Conservation (phyloP, 192 early-diverging fungal species). For the Coemansia sp. region DNA sequence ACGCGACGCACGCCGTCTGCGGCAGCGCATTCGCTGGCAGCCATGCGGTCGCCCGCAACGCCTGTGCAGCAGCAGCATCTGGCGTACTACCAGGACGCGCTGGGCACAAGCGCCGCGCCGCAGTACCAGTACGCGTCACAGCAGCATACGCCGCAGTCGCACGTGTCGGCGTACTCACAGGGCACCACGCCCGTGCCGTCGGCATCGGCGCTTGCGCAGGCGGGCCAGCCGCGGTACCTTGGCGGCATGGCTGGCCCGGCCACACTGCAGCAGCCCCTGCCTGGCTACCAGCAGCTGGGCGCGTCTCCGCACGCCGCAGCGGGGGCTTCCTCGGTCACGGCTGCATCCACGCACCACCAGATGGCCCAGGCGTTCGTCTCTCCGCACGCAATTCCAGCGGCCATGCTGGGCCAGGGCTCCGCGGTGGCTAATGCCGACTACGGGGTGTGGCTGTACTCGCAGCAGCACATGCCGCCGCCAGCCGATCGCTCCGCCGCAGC, state of each 20-base stretch:
- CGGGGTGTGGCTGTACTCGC: slow-evolving; percentile 43
- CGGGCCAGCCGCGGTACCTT: slow-evolving; percentile 9
- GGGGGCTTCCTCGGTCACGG: slow-evolving; percentile 7
- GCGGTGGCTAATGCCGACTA: slow-evolving; percentile 34
- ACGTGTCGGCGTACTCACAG: slow-evolving; percentile 13
- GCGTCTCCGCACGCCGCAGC: slow-evolving; percentile 16
- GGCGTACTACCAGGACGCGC: slow-evolving; percentile 17
- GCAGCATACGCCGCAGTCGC: slow-evolving; percentile 11
- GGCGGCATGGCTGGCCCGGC: not conserved
- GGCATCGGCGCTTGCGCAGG: slow-evolving; percentile 3
- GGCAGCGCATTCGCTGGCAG: slow-evolving; percentile 23
- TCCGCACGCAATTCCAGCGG: slow-evolving; percentile 35
- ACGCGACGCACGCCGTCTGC: slow-evolving; percentile 18
- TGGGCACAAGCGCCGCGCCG: not conserved
- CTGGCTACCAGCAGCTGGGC: slow-evolving; percentile 22
- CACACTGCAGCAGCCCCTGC: slow-evolving; percentile 8
- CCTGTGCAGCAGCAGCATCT: slow-evolving; percentile 9
- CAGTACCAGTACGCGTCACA: slow-evolving; percentile 14
- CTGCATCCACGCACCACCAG: slow-evolving; percentile 16
- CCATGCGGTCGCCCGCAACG: slow-evolving; percentile 36
- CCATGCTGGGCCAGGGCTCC: slow-evolving; percentile 36
- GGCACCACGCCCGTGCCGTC: slow-evolving; percentile 6
- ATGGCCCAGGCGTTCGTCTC: slow-evolving; percentile 33
- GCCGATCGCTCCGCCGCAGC: slow-evolving; percentile 23
- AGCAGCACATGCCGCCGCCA: slow-evolving; percentile 29